Evolutionary conservation across 2,329 filamentous ascomycete species (phyloP).

Genomic region (Thielaviopsis punctulata): DNA sequence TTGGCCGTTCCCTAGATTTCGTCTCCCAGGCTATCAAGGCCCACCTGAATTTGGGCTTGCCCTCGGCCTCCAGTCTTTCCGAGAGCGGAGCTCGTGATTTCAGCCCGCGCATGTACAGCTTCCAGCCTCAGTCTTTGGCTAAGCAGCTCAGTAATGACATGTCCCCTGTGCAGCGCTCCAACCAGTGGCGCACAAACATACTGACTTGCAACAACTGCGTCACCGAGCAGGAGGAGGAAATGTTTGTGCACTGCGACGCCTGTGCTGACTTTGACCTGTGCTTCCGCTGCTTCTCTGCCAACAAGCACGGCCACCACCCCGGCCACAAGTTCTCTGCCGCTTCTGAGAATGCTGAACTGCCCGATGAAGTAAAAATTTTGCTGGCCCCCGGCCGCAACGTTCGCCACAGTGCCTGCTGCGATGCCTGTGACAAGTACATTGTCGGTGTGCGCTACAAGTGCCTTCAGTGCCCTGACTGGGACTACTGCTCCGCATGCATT

Average conservation of each 20-base stretch:
- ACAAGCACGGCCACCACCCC: conserved; percentile 80
- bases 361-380: conserved; percentile 43
- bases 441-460: conserved; percentile 90
- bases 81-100: too few species aligned
- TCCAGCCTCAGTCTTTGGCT: too few species aligned
- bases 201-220: conserved; percentile 57
- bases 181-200: conserved; percentile 19
- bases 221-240: conserved; percentile 44
- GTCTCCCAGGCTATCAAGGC: too few species aligned
- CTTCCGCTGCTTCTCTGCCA: conserved; percentile 56
- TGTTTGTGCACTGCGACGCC: conserved; percentile 68
- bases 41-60: too few species aligned
- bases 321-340: conserved; percentile 63
- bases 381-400: conserved; percentile 66
- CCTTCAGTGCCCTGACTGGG: conserved; percentile 91
- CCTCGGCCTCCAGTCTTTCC: too few species aligned
- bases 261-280: conserved; percentile 93
- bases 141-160: too few species aligned
- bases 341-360: conserved; percentile 43
- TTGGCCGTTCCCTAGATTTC: too few species aligned
- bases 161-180: background rate
- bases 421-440: conserved; percentile 74
- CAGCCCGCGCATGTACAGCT: too few species aligned
- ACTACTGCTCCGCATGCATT: conserved; percentile 72
- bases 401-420: conserved; percentile 77